These are phyloP conservation scores for Schwanniomyces sp. DNA, from an alignment of 805 yeast genomes.

Conservation along the genomic window DNA sequence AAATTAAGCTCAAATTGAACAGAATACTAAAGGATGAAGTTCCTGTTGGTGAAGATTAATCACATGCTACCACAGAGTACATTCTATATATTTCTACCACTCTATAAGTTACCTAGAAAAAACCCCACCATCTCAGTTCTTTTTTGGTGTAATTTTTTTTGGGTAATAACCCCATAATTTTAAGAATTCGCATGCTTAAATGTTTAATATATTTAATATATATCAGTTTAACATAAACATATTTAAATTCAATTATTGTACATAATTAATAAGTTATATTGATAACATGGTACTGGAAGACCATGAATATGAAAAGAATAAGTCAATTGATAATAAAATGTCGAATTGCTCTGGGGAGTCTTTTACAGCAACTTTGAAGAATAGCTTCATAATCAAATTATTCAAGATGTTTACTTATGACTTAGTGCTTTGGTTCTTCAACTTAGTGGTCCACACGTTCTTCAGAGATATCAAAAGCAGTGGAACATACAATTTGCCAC, in stretches of 20 bases:
- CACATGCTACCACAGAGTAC: not conserved
- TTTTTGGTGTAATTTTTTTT: not conserved
- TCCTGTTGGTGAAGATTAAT: slow-evolving; percentile 91
- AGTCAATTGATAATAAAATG: not conserved
- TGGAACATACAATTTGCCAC: slow-evolving; percentile 40
- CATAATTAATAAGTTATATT: not conserved
- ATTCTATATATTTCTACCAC: not conserved
- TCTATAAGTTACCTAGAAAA: not conserved
- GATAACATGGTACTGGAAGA: not conserved
- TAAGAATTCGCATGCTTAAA: not conserved
- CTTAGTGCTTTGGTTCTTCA: slow-evolving; percentile 31
- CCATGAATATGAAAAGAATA: not conserved
- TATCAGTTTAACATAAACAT: not conserved
- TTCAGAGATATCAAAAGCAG: slow-evolving; percentile 39
- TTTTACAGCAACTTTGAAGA: slow-evolving; percentile 1
- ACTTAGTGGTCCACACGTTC: slow-evolving; percentile 36
- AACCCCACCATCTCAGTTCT: not conserved
- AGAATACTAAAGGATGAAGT: slow-evolving; percentile 86
- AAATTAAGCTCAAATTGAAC: slow-evolving; percentile 68
- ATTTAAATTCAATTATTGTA: not conserved
- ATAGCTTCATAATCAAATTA: not conserved
- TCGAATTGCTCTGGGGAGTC: not conserved
- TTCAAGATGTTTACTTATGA: slow-evolving; percentile 20
- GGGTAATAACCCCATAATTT: not conserved
- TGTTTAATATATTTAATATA: not conserved